These are phyloP conservation scores for Cordyceps cateniannulata DNA, from an alignment of 2,329 filamentous ascomycete species.

Conservation along the genomic window DNA sequence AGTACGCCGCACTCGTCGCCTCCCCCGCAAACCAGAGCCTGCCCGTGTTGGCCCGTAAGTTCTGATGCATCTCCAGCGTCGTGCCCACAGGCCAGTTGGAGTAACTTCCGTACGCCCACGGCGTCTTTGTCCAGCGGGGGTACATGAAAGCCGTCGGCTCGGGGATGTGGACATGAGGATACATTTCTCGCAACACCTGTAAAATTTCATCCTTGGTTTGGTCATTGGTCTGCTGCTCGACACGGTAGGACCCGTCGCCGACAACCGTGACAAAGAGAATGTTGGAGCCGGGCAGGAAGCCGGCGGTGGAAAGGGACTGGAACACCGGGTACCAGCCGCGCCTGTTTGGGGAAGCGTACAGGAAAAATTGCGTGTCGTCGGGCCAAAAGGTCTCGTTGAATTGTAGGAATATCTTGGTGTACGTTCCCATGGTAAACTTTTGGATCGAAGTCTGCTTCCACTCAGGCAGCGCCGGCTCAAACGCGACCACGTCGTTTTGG, in stretches of 20 bases:
- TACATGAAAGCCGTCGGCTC: constrained; percentile 56
- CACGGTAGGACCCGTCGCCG: constrained; percentile 46
- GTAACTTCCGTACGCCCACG: constrained; percentile 53
- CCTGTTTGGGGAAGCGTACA: constrained; percentile 36
- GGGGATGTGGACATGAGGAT: constrained; percentile 47
- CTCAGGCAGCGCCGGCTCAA: constrained; percentile 50
- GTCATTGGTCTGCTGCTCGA: constrained; percentile 53
- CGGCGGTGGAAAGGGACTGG: constrained; percentile 53
- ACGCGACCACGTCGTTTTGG: constrained; percentile 53
- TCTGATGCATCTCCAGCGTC: constrained; percentile 59
- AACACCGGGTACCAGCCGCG: constrained; percentile 50
- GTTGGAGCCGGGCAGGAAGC: constrained; percentile 54
- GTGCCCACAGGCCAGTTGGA: constrained; percentile 62
- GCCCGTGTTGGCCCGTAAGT: constrained; percentile 57
- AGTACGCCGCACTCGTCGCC: constrained; percentile 55
- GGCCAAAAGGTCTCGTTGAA: constrained; percentile 63
- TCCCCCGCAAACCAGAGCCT: constrained; percentile 61
- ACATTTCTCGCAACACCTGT: constrained; percentile 54
- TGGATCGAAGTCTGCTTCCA: constrained; percentile 61
- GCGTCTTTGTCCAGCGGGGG: constrained; percentile 45
- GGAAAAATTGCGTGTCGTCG: constrained; percentile 34
- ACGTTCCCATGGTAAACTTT: constrained; percentile 62
- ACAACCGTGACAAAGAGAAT: constrained; percentile 62
- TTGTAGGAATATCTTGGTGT: constrained; percentile 67
- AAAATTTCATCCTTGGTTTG: constrained; percentile 51